Base-by-base conservation (phyloP, 2,329 filamentous ascomycete genomes). In the Zymoseptoria ardabiliae region DNA sequence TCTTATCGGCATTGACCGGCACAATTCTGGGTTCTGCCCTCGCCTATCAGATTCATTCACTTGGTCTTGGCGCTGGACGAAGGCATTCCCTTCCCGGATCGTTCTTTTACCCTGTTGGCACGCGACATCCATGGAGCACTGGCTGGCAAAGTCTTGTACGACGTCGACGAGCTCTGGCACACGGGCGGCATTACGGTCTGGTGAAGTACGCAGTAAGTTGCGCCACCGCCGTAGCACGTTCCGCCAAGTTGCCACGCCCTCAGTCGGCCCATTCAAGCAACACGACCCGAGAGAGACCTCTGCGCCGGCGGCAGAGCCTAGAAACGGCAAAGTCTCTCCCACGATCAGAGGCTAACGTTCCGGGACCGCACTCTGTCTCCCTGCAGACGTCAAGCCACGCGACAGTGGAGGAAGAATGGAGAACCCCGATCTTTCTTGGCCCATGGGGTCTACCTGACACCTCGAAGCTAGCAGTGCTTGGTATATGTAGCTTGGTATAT, bases 51-150 rank as follows among this genome's bases (percentile, higher is more conserved):
- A n/a, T 17, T n/a, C 35, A 45, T 28, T 28, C 25, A 45, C 35
- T 45, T n/a, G 35, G 11, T n/a, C 35, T 45, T 45, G 35, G 35
- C 35, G 35, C 35, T 45, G 35, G 35, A 17, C n/a, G 35, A 17
- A 17, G 13, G n/a, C 17, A 7, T 17, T 10, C 35, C 45, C 20
- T 50, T 50, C 45, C 45, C 17, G 9, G 45, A n/a, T 50, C 45
- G 45, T n/a, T 21, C 17, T 50, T 21, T 50, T 7, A 50, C 1
- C 45, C 20, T 50, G 20, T 23, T 84, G 20, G 25, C 25, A 28
- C 25, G 25, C 25, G 25, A 3, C 25, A 28, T 28, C 25, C 25
- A 28, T 28, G 25, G 25, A 28, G 25, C 7, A 28, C 25, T 28
- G 25, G 25, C 25, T 28, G 25, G 25, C 5, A 9, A 28, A 9